phyloP scores from a whole-genome alignment of 495 filamentous ascomycete genomes.

The Hyaloscypha variabilis region DNA sequence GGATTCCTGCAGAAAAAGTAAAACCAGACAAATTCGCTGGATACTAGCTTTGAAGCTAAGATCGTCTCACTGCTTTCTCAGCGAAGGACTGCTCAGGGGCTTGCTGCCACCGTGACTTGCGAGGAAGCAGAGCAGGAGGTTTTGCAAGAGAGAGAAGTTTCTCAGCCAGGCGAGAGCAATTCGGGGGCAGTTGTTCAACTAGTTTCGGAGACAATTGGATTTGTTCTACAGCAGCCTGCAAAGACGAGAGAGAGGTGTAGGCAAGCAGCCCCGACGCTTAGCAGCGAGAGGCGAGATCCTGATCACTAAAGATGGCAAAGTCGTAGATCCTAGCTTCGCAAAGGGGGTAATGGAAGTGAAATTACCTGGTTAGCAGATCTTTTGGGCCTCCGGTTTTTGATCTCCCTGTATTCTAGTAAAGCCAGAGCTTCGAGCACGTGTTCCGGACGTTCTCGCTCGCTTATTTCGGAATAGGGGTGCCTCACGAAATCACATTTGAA shows the following conservation, averaged over 20 bases:
- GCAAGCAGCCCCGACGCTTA: conserved; percentile 16
- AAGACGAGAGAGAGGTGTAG: conserved; percentile 17
- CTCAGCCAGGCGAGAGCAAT: background rate
- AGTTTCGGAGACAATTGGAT: background rate
- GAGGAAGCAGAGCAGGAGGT: conserved; percentile 15
- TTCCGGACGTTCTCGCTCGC: too few species aligned
- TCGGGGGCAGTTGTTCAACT: background rate
- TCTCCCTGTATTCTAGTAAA: too few species aligned
- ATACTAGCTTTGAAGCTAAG: conserved; percentile 14
- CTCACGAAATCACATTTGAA: background rate
- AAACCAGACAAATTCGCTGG: conserved; percentile 15
- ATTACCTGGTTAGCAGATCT: too few species aligned
- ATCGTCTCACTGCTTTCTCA: conserved; percentile 6
- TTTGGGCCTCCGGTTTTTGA: too few species aligned
- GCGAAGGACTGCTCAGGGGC: background rate
- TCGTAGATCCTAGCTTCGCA: conserved; percentile 20
- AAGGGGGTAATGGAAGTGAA: conserved; percentile 25
- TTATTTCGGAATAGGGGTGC: too few species aligned
- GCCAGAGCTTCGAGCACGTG: too few species aligned
- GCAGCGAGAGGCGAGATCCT: conserved; percentile 12
- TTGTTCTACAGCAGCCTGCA: background rate
- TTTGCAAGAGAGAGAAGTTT: background rate
- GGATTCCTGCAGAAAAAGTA: conserved; percentile 18
- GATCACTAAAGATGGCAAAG: conserved; percentile 17
- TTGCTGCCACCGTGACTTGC: conserved; percentile 15